Conservation (phyloP, 495 filamentous ascomycete genomes). For the Parathielavia appendiculata region DNA sequence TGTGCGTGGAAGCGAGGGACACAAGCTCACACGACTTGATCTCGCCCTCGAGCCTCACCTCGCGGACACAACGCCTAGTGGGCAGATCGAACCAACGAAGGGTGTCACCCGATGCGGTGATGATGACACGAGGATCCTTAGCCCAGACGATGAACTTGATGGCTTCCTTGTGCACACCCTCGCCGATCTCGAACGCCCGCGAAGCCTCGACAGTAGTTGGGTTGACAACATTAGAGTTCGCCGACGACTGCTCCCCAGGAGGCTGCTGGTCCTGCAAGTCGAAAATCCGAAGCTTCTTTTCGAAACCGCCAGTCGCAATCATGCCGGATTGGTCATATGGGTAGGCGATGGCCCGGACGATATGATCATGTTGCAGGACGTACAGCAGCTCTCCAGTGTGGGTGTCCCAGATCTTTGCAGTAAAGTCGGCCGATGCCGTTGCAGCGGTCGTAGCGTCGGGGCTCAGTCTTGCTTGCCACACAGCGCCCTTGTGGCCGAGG, state of each 20-base stretch:
- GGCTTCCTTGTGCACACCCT: conserved; percentile 71
- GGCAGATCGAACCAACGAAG: conserved; percentile 94
- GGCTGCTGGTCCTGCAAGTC: conserved; percentile 59
- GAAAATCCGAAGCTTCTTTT: conserved; percentile 95
- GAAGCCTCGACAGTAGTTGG: conserved; percentile 42
- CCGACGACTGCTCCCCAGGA: conserved; percentile 14
- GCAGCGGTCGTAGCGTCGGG: conserved; percentile 82
- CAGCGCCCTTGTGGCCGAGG: conserved; percentile 94
- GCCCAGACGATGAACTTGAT: conserved; percentile 97
- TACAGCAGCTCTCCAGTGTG: conserved; percentile 86
- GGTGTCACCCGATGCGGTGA: conserved; percentile 85
- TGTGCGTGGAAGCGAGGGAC: conserved; percentile 40
- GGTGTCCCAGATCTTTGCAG: conserved; percentile 96
- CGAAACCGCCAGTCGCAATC: conserved; percentile 82
- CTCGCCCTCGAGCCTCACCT: conserved; percentile 69
- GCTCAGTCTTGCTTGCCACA: conserved; percentile 90
- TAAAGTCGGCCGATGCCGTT: conserved; percentile 93
- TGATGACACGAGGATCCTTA: conserved; percentile 74
- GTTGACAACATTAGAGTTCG: conserved; percentile 20
- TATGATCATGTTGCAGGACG: conserved; percentile 85
- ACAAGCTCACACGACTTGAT: conserved; percentile 90
- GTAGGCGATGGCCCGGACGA: conserved; percentile 89
- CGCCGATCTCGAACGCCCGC: conserved; percentile 76
- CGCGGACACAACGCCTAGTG: conserved; percentile 60
- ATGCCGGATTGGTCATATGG: conserved; percentile 73